Percentiles rank a stretch among this genome's conserved stretches.
These are phyloP conservation scores for Epichloe amarillans DNA, from an alignment of 2,329 filamentous ascomycete genomes.

Conservation along the genomic window DNA sequence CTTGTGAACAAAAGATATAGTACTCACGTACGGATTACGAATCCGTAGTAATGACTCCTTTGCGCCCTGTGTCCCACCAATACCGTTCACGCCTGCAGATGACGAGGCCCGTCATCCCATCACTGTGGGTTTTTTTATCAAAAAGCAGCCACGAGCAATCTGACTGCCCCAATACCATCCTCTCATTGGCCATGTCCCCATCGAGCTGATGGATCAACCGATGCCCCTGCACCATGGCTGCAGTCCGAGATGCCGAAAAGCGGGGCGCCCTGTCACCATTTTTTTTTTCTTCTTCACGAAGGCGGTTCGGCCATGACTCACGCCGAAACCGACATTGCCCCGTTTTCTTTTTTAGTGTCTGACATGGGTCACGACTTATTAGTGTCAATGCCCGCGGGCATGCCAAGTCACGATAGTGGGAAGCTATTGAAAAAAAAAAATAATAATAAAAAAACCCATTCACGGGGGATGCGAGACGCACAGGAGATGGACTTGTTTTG, in stretches of 20 bases:
- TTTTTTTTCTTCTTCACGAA: background rate
- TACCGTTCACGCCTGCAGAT: too few relatives aligned
- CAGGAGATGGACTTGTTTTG: background rate
- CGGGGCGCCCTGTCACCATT: slow-evolving; percentile 8
- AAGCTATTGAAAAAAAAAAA: background rate
- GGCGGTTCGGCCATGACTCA: slow-evolving; percentile 1
- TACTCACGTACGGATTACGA: too few relatives aligned
- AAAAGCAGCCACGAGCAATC: background rate
- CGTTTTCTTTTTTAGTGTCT: background rate
- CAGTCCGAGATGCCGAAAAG: slow-evolving; percentile 7
- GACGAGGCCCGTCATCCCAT: too few relatives aligned
- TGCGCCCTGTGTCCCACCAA: too few relatives aligned
- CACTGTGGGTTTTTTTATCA: background rate
- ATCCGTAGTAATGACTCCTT: too few relatives aligned
- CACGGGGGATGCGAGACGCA: background rate
- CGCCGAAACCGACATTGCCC: slow-evolving; percentile 1
- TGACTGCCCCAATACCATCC: too few relatives aligned
- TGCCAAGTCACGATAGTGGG: background rate
- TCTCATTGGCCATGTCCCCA: too few relatives aligned
- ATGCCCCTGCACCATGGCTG: background rate
- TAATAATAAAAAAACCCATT: background rate
- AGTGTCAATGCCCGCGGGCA: background rate
- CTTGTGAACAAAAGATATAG: too few relatives aligned
- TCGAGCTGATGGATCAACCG: background rate
- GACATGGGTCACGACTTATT: too few relatives aligned